Evolutionary conservation across 768 basidiomycete species (phyloP).

Genomic region (Galerina marginata): DNA sequence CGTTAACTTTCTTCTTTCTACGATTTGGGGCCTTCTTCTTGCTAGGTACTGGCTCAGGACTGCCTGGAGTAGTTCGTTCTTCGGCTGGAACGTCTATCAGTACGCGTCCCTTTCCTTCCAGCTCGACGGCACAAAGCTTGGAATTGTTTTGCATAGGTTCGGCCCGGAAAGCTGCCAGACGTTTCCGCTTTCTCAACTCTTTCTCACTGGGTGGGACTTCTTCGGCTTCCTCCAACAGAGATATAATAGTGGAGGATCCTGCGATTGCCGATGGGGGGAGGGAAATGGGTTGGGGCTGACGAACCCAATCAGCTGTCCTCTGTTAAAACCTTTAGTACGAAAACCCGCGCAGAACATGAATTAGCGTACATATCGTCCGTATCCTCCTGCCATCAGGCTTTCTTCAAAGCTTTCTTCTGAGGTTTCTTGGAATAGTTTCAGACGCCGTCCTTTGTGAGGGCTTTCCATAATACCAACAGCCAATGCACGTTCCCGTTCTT

Average conservation of each 20-base stretch:
- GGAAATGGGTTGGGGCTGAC: slow-evolving; percentile 56
- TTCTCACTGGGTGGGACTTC: slow-evolving; percentile 55
- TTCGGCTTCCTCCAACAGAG: slow-evolving; percentile 44
- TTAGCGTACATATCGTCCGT: slow-evolving; percentile 72
- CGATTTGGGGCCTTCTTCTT: slow-evolving; percentile 46
- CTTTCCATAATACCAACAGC: slow-evolving; percentile 70
- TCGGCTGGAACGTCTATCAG: slow-evolving; percentile 62
- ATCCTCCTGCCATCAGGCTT: slow-evolving; percentile 82
- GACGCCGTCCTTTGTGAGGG: slow-evolving; percentile 72
- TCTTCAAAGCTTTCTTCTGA: slow-evolving; percentile 87
- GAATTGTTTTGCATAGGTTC: slow-evolving; percentile 38
- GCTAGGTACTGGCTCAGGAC: slow-evolving; percentile 35
- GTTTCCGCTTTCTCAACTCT: slow-evolving; percentile 68
- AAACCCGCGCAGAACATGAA: background rate
- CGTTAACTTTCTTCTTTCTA: slow-evolving; percentile 57
- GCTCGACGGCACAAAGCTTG: slow-evolving; percentile 63
- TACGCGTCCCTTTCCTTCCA: slow-evolving; percentile 75
- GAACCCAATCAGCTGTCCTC: slow-evolving; percentile 67
- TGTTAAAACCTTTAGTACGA: slow-evolving; percentile 30
- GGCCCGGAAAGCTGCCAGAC: slow-evolving; percentile 71
- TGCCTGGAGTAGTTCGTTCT: slow-evolving; percentile 31
- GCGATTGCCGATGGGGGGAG: slow-evolving; percentile 43
- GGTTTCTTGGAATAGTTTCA: slow-evolving; percentile 81
- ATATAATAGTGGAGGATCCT: slow-evolving; percentile 49
- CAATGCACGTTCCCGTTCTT: slow-evolving; percentile 32